Conservation (phyloP, 208 protist genomes). For the Tritrichomonas musculus region DNA sequence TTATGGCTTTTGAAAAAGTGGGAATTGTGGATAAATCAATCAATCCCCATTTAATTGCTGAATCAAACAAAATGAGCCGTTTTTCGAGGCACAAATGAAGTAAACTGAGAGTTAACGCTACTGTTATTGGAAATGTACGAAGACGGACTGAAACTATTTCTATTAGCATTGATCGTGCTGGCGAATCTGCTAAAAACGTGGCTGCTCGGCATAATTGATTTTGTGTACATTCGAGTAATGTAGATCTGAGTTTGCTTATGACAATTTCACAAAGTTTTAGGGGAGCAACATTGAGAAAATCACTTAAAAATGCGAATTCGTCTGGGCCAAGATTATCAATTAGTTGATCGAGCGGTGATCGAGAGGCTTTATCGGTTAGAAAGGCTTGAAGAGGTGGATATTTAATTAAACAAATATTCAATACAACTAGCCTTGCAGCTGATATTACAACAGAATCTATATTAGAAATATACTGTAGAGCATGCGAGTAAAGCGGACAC, state of each 20-base stretch:
- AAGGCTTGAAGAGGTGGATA: neutral
- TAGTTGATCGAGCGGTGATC: neutral
- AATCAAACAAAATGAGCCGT: neutral
- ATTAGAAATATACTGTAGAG: neutral
- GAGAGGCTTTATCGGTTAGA: neutral
- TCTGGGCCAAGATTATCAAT: neutral
- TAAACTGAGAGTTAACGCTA: neutral
- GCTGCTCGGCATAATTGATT: neutral
- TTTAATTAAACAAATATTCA: neutral
- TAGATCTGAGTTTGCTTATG: neutral
- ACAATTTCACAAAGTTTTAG: neutral
- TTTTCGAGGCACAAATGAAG: neutral
- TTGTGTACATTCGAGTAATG: neutral
- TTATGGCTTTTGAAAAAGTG: too few species aligned
- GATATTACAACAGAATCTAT: neutral
- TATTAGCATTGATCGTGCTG: neutral
- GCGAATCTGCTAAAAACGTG: neutral
- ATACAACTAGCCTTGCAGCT: neutral
- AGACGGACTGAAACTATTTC: neutral
- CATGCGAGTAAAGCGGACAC: neutral
- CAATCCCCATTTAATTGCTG: neutral
- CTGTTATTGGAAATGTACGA: neutral
- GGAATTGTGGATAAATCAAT: neutral
- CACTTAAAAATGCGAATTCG: constrained; percentile 4
- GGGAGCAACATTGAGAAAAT: neutral